Evolutionary conservation across 176 grass and related monocot species (phyloP).

Genomic region (Triticum turgidum): DNA sequence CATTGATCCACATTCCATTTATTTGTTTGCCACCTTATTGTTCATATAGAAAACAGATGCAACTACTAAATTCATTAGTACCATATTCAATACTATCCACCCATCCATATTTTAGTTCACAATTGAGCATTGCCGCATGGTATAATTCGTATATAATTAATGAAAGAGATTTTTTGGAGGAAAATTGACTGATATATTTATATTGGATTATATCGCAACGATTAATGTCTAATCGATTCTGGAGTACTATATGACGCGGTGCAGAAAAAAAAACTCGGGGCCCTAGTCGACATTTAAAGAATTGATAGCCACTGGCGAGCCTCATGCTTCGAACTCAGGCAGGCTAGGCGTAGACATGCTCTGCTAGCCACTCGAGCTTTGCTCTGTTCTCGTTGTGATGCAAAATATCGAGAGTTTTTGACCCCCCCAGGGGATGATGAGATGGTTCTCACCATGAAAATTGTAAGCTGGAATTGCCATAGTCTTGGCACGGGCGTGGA

Average conservation of each 20-base stretch:
- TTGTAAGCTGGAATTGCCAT: neutral
- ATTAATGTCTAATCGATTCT: neutral
- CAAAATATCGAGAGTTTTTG: neutral
- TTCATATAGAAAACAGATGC: conserved; percentile 16
- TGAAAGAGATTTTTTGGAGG: neutral
- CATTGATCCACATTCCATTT: neutral
- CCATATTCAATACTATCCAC: neutral
- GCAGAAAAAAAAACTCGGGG: too few relatives aligned
- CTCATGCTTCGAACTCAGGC: too few relatives aligned
- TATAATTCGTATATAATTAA: neutral
- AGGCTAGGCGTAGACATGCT: too few relatives aligned
- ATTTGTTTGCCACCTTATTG: neutral
- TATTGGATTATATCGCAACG: neutral
- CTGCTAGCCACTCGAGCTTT: too few relatives aligned
- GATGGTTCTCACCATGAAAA: neutral
- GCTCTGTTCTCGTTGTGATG: too few relatives aligned
- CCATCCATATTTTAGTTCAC: neutral
- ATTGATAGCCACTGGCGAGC: too few relatives aligned
- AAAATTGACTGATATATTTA: neutral
- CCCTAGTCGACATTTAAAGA: too few relatives aligned
- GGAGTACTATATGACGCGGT: neutral
- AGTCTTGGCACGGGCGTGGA: neutral
- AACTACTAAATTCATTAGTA: conserved; percentile 9
- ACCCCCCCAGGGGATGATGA: neutral
- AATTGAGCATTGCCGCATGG: neutral